A percentile compares a stretch with the other conserved stretches of the same genome.
These are phyloP conservation scores for Alternaria brassicicola DNA, from an alignment of 2,329 filamentous ascomycete genomes.

Conservation along the genomic window DNA sequence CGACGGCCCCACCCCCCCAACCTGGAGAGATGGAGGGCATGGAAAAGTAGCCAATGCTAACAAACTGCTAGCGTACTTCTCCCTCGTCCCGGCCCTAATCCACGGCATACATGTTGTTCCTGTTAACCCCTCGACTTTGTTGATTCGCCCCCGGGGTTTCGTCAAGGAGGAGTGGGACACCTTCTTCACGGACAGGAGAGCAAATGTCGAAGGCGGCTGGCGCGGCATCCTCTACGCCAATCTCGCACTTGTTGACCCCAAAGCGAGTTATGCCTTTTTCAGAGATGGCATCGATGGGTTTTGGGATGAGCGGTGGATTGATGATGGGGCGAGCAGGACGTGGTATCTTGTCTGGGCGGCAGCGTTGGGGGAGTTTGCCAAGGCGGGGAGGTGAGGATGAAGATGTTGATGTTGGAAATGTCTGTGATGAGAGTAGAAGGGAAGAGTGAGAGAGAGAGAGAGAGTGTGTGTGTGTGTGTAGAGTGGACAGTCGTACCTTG, in stretches of 20 bases:
- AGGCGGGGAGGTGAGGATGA: neutral
- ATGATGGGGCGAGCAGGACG: slow-evolving; percentile 70
- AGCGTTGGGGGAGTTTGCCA: slow-evolving; percentile 31
- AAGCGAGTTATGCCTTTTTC: slow-evolving; percentile 77
- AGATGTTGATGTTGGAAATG: neutral
- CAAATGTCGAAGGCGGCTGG: slow-evolving; percentile 67
- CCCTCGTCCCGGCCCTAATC: slow-evolving; percentile 67
- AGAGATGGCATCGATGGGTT: slow-evolving; percentile 63
- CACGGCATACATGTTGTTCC: slow-evolving; percentile 85
- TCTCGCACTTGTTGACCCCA: slow-evolving; percentile 76
- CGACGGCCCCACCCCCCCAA: too few species aligned
- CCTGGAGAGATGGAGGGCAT: too few species aligned
- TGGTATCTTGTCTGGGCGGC: slow-evolving; percentile 46
- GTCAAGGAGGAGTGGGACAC: slow-evolving; percentile 70
- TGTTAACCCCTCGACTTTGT: slow-evolving; percentile 69
- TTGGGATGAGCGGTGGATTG: slow-evolving; percentile 67
- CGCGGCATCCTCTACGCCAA: slow-evolving; percentile 84
- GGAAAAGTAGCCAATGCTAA: neutral
- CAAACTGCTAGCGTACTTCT: slow-evolving; percentile 69
- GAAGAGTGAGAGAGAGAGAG: too few species aligned
- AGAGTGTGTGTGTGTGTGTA: too few species aligned
- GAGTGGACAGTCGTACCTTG: too few species aligned
- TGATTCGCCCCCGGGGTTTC: slow-evolving; percentile 71
- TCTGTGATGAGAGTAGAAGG: too few species aligned
- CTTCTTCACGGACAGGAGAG: slow-evolving; percentile 73